These are phyloP conservation scores for Kwoniella sp. DNA, from an alignment of 768 basidiomycete species.

Conservation along the genomic window DNA sequence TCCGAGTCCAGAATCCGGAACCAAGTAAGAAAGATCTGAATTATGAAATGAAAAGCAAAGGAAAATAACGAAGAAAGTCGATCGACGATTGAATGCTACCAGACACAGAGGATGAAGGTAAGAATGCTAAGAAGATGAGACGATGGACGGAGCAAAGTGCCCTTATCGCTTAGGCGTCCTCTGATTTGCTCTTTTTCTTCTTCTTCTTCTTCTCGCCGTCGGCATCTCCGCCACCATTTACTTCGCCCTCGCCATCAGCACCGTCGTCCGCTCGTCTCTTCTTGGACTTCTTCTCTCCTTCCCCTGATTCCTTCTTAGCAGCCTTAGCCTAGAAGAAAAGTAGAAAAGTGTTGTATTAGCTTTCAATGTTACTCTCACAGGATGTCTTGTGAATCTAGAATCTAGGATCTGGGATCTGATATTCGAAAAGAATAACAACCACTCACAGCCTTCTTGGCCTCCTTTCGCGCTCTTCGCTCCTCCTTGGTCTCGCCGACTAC, in stretches of 20 bases:
- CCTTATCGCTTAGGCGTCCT: slow-evolving; percentile 27
- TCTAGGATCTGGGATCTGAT: too few relatives aligned
- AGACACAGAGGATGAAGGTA: neutral
- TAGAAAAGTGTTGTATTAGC: too few relatives aligned
- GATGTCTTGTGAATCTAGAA: too few relatives aligned
- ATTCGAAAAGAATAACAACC: too few relatives aligned
- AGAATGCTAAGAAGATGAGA: neutral
- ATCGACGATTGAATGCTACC: neutral
- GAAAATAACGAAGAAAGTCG: neutral
- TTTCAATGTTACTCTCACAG: too few relatives aligned
- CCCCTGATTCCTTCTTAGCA: slow-evolving; percentile 56
- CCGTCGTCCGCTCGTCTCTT: slow-evolving; percentile 55
- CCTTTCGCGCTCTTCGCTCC: slow-evolving; percentile 70
- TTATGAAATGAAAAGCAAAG: neutral
- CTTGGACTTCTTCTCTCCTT: slow-evolving; percentile 55
- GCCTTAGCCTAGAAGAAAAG: slow-evolving; percentile 50
- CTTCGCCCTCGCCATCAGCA: slow-evolving; percentile 29
- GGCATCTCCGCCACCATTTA: slow-evolving; percentile 29
- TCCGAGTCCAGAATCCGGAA: neutral
- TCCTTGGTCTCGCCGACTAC: slow-evolving; percentile 69
- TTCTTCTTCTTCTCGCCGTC: slow-evolving; percentile 57
- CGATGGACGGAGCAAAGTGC: neutral
- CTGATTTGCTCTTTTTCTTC: slow-evolving; percentile 56
- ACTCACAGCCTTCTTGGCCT: slow-evolving; percentile 68
- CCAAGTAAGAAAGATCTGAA: neutral